A percentile compares a stretch with the other conserved stretches of the same genome.
phyloP scores from a whole-genome alignment of 208 protist genomes.

The Eutreptiella sp. region DNA sequence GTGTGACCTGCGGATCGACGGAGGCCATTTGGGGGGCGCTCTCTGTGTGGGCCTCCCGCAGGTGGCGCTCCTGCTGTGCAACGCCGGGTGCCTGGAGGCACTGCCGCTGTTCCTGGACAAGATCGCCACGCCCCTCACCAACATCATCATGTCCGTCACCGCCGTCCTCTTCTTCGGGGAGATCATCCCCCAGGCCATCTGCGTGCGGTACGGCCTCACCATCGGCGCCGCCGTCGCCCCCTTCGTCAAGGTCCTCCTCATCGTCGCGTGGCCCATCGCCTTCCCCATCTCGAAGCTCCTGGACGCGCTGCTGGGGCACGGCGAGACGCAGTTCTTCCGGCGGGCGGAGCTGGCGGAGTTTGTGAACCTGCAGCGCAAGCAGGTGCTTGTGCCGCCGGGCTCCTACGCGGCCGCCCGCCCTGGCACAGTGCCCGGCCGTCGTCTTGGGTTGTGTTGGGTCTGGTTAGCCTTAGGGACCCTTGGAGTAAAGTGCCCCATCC shows the following conservation, averaged over 20 bases:
- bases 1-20: too few species aligned
- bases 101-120: conserved; percentile 66
- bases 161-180: conserved; percentile 75
- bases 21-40: too few species aligned
- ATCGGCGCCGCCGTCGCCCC: conserved; percentile 54
- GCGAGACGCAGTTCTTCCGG: conserved; percentile 49
- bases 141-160: conserved; percentile 69
- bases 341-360: conserved; percentile 61
- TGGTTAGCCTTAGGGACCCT: too few species aligned
- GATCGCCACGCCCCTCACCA: conserved; percentile 53
- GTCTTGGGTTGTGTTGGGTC: too few species aligned
- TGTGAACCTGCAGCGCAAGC: conserved; percentile 43
- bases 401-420: not conserved
- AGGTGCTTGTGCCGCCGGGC: too few species aligned
- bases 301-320: conserved; percentile 57
- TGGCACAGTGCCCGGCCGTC: too few species aligned
- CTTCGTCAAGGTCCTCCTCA: conserved; percentile 58
- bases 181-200: conserved; percentile 78
- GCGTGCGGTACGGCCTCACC: conserved; percentile 62
- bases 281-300: conserved; percentile 67
- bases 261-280: conserved; percentile 56
- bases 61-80: conserved; percentile 69
- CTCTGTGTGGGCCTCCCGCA: too few species aligned
- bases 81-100: conserved; percentile 60
- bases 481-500: too few species aligned